Base-by-base conservation (phyloP, 2,329 filamentous ascomycete genomes). In the Pyrenophora seminiperda region DNA sequence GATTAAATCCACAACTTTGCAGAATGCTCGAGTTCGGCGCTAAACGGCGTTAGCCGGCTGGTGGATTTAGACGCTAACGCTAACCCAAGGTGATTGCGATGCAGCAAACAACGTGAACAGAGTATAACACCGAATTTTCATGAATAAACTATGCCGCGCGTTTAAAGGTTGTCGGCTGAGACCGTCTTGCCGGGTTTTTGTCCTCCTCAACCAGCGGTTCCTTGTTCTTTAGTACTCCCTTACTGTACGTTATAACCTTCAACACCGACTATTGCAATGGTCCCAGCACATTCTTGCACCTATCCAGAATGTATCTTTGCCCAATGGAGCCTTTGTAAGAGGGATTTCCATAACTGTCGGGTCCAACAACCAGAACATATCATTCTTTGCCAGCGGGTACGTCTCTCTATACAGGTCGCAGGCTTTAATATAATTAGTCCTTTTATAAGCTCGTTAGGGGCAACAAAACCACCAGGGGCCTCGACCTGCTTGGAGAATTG, bases 311-410 rank as follows among this genome's bases (percentile, higher is more conserved):
- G 50, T 54, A 39, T 48, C 47, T 47, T 40, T 57, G 13, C 31
- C 50, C 19, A 59, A 59, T n/a, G 27, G 45, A 48, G 52, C 51
- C 20, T 43, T 31, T 30, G 39, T 50, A 24, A 43, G 53, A 39
- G 53, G 54, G 2, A 41, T 60, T 29, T 56, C 45, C 13, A 50
- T 60, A 32, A 31, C 47, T 17, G 41, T 62, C n/a, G 50, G 57
- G 31, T 56, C 56, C 13, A 49, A 47, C 14, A 20, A 42, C 11
- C 54, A 60, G 36, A 60, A 58, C 37, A 54, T 62, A 17, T 55
- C 53, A 24, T 42, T 60, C 24, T 50, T 61, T 14, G 47, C 54
- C 41, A 56, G 40, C 32, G 41, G 44, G 59, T 58, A 50, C 50
- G 56, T 54, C 20, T 37, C 32, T n/a, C 20, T 37, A 32, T 40